Evolutionary conservation across 805 yeast genomes (phyloP).

Genomic region (Pichia nanzhaoensis): DNA sequence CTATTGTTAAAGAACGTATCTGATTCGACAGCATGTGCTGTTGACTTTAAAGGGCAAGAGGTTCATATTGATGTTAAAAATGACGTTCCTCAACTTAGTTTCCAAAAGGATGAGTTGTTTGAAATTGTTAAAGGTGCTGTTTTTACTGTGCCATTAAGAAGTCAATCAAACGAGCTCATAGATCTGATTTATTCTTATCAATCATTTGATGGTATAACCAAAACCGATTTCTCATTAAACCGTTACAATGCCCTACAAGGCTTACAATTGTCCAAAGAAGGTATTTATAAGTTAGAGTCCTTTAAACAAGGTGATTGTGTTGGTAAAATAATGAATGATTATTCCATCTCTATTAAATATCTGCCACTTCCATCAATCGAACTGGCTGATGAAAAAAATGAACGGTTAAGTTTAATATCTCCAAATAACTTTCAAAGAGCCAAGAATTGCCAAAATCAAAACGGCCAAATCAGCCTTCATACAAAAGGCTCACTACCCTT

Average conservation of each 20-base stretch:
- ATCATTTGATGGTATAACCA: slow-evolving; percentile 19
- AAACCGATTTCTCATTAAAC: slow-evolving; percentile 7
- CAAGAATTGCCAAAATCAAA: slow-evolving; percentile 22
- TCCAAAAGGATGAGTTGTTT: slow-evolving; percentile 26
- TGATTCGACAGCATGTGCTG: slow-evolving; percentile 76
- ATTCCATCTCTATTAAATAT: slow-evolving; percentile 22
- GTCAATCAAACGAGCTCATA: slow-evolving; percentile 27
- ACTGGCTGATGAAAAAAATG: slow-evolving; percentile 1
- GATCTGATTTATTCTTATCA: slow-evolving; percentile 30
- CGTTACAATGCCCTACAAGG: slow-evolving; percentile 22
- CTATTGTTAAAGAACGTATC: slow-evolving; percentile 56
- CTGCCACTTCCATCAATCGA: slow-evolving; percentile 26
- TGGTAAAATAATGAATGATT: slow-evolving; percentile 31
- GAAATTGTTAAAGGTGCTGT: slow-evolving; percentile 57
- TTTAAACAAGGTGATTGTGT: slow-evolving; percentile 40
- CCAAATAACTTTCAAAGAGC: slow-evolving; percentile 11
- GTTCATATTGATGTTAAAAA: slow-evolving; percentile 61
- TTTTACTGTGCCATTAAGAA: slow-evolving; percentile 48
- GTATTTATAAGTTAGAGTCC: slow-evolving; percentile 35
- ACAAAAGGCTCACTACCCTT: slow-evolving; percentile 60
- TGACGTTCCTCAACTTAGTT: slow-evolving; percentile 50
- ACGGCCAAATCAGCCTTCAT: slow-evolving; percentile 30
- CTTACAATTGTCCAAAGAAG: slow-evolving; percentile 34
- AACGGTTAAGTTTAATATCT: background rate
- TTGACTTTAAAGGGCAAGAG: slow-evolving; percentile 59